Base-by-base conservation (phyloP, 2,329 filamentous ascomycete species). In the Fusarium citri region DNA sequence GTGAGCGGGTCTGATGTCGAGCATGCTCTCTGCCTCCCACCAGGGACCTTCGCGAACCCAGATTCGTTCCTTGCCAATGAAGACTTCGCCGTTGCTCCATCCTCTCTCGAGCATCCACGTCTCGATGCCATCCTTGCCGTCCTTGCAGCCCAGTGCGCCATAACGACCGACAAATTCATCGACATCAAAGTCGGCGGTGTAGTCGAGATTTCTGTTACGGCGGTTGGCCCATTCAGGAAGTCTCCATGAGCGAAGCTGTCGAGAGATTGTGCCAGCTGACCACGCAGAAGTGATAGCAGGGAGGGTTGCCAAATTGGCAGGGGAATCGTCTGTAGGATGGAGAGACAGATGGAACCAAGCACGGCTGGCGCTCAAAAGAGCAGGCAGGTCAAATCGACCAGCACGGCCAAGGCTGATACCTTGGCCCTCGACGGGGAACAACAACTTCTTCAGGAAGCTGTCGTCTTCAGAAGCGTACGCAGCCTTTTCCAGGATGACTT, bases 21-120 rank as follows among this genome's bases (percentile, higher is more conserved):
- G 89, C 92, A 98, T 97, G 66, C 89, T 93, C 82, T 99, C 96
- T 8, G 94, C 95, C 80, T 98, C 95, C 95, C 95, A 98, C 95
- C 96, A 99, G 4, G 94, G 92, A 60, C 84, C 87, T 80, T 99
- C 96, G 51, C 95, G 89, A 84, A 98, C 94, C 96, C 96, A 99
- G 43, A 99, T 90, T 31, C 96, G 92, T 79, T 98, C 94, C 61
- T 90, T 91, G 58, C 96, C 96, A 31, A 98, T 85, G 8, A 97
- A 89, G 3, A 98, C 94, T 81, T 98, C 96, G 41, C 96, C 96
- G 73, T 99, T 99, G 82, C 94, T 98, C 96, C 96, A 99, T 3
- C 96, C 96, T 62, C 96, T 90, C 80, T 98, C 94, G 51, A 98
- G 86, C 61, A 97, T 87, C 94, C 95, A 99, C 74, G 88, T 97